A percentile compares a stretch with the other conserved stretches of the same genome.
phyloP scores from a whole-genome alignment of 257 asterid species.

The Scutellaria barbata region DNA sequence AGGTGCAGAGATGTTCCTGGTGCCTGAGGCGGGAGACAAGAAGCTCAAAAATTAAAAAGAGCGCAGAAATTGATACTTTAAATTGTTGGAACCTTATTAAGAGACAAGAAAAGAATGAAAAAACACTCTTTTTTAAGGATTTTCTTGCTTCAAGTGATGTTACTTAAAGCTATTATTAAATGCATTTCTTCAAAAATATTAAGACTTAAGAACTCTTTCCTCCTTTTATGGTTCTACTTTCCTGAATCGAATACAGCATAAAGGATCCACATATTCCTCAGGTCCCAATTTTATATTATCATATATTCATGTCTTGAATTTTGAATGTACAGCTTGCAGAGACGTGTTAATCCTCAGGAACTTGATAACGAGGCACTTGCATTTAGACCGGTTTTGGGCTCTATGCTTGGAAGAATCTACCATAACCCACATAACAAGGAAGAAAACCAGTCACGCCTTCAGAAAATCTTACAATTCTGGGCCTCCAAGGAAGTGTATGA shows the following conservation, averaged over 20 bases:
- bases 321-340: slow-evolving; percentile 76
- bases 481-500: slow-evolving; percentile 94
- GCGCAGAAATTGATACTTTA: no score
- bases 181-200: not conserved
- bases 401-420: slow-evolving; percentile 89
- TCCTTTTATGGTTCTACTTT: no score
- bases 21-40: no score
- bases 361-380: slow-evolving; percentile 94
- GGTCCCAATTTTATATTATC: slow-evolving; percentile 2
- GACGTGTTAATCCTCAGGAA: slow-evolving; percentile 79
- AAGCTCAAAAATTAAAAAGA: no score
- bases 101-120: no score
- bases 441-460: slow-evolving; percentile 92
- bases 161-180: not conserved
- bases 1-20: no score
- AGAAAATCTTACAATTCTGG: slow-evolving; percentile 93
- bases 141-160: not conserved
- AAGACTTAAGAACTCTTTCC: not conserved
- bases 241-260: not conserved
- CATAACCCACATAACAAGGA: slow-evolving; percentile 92
- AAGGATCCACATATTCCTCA: not conserved
- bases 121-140: not conserved
- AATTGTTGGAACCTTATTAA: no score
- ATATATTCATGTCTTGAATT: slow-evolving; percentile 17
- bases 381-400: slow-evolving; percentile 89